phyloP scores from a whole-genome alignment of 768 basidiomycete species.

The Serendipita vermifera region DNA sequence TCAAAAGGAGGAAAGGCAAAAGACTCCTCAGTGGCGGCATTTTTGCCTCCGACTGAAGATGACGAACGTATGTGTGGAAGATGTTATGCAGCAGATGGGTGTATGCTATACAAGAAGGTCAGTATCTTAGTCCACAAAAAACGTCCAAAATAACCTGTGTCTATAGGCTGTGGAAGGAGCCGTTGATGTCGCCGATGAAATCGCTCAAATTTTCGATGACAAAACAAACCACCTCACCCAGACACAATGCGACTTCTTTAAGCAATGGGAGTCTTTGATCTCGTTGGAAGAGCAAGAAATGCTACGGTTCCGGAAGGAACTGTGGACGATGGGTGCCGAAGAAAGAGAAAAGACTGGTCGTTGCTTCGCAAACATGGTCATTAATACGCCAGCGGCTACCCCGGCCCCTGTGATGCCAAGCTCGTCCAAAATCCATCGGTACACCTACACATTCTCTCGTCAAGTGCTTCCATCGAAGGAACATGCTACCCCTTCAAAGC shows the following conservation, averaged over 20 bases:
- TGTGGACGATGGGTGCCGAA: slow-evolving; percentile 80
- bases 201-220: slow-evolving; percentile 47
- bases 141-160: slow-evolving; percentile 11
- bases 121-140: slow-evolving; percentile 13
- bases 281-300: slow-evolving; percentile 80
- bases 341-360: slow-evolving; percentile 73
- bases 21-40: slow-evolving; percentile 27
- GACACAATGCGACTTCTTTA: slow-evolving; percentile 63
- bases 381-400: slow-evolving; percentile 27
- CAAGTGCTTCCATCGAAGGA: too few species aligned
- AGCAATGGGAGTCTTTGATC: slow-evolving; percentile 78
- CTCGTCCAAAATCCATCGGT: slow-evolving; percentile 56
- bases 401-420: slow-evolving; percentile 16
- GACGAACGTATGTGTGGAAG: slow-evolving; percentile 61
- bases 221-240: slow-evolving; percentile 72
- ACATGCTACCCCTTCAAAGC: neutral
- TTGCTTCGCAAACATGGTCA: slow-evolving; percentile 76
- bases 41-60: slow-evolving; percentile 82
- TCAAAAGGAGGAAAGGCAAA: slow-evolving; percentile 10
- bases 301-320: slow-evolving; percentile 70
- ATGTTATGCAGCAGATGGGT: slow-evolving; percentile 74
- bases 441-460: slow-evolving; percentile 57
- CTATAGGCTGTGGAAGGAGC: slow-evolving; percentile 59
- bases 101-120: slow-evolving; percentile 90
- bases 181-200: slow-evolving; percentile 35